Base-by-base conservation (phyloP, 2,329 filamentous ascomycete species). In the Rhexocercosporidium sp. region DNA sequence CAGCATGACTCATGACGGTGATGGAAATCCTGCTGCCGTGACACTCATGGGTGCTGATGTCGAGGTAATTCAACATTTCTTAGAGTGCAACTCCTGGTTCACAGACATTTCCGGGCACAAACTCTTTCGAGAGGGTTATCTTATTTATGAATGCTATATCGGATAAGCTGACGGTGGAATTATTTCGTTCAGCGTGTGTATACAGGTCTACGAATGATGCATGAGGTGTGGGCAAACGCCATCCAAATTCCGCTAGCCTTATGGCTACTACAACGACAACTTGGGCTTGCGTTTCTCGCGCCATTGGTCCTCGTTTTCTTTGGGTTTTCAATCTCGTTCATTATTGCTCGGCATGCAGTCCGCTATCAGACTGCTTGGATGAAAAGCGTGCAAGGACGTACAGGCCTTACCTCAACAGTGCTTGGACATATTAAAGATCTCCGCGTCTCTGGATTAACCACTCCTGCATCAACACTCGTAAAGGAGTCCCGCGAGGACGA, bases 41-140 rank as follows among this genome's bases (percentile, higher is more conserved):
- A 60, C 57, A 8, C 37, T 60, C 3, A 60, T 60, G 57, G 44
- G 57, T 29, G 20, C 57, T 27, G 57, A 60, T 31, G 39, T n/a
- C n/a, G n/a, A n/a, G n/a, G n/a, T n/a, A n/a, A n/a, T n/a, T n/a
- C n/a, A n/a, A n/a, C n/a, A n/a, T n/a, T n/a, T n/a, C n/a, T n/a
- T n/a, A n/a, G n/a, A n/a, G n/a, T n/a, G n/a, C n/a, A n/a, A n/a
- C n/a, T n/a, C n/a, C n/a, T n/a, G n/a, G n/a, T n/a, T n/a, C n/a
- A n/a, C n/a, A n/a, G n/a, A n/a, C n/a, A n/a, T n/a, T n/a, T n/a
- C n/a, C n/a, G n/a, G n/a, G n/a, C n/a, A n/a, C n/a, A n/a, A n/a
- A n/a, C n/a, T n/a, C n/a, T n/a, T n/a, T n/a, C n/a, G n/a, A n/a
- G n/a, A n/a, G n/a, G n/a, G n/a, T n/a, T n/a, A n/a, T n/a, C n/a